Base-by-base conservation (phyloP, 352 stramenopile species). In the Globisporangium paroecandrum region DNA sequence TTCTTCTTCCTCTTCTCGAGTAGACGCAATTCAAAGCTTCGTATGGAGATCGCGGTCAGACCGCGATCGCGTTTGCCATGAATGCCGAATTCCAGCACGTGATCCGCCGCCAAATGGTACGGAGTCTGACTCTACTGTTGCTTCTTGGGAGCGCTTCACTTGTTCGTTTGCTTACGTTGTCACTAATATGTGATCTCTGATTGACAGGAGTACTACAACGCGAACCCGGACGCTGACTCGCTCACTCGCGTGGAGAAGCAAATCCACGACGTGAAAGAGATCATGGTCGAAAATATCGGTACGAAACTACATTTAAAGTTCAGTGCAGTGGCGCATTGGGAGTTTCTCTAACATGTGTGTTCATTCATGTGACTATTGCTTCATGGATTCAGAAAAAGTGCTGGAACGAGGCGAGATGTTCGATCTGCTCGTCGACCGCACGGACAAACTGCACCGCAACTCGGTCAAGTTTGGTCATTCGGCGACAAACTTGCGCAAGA, bases 241-340 rank as follows among this genome's bases (percentile, higher is more conserved):
- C 89, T 99, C 64, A 91, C 87, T 29, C 72, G 80, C 3, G 95
- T 99, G 34, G 91, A 98, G 76, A 89, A 91, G 70, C 95, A 99
- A 83, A 95, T 99, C 63, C 96, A 99, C 71, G 93, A 98, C 57
- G 97, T 99, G 3, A 99, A 99, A 73, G 93, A 98, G 72, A 92
- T 98, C 61, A 99, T 99, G 96, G 91, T 99, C 38, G 90, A 99
- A 73, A 99, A 99, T 76, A 99, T 99, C 72, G 82, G 83, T 89
- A 66, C 32, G 32, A 38, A 38, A 38, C 8, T 38, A 34, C 9
- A 24, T 32, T 32, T 4, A 0, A 32, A 32, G 12, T 25, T 59
- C 36, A n/a, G 22, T 25, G 29, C 8, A 43, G 41, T 47, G 13
- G 38, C 4, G 38, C 10, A 46, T 46, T 43, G 54, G 1, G 20